These are phyloP conservation scores for Leishmania mexicana DNA, from an alignment of 208 protist genomes.

Conservation along the genomic window DNA sequence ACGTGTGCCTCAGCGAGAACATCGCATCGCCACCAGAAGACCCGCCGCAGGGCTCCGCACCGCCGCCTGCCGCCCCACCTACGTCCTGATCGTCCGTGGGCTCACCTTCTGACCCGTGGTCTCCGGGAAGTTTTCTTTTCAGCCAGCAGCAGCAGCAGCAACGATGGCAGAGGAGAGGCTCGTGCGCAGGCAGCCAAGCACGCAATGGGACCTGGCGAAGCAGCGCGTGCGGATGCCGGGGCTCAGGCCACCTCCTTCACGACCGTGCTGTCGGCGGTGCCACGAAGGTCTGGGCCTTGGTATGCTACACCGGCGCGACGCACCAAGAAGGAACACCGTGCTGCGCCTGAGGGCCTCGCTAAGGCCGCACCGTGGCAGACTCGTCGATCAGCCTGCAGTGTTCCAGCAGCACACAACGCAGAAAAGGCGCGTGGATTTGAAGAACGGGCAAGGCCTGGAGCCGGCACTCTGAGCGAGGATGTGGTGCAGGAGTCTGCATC, in stretches of 20 bases:
- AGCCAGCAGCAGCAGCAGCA: conserved; percentile 8
- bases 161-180: not conserved
- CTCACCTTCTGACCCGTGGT: conserved; percentile 27
- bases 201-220: not conserved
- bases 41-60: not conserved
- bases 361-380: not conserved
- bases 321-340: not conserved
- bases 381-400: not conserved
- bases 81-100: conserved; percentile 16
- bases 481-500: not conserved
- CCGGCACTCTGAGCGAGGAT: not conserved
- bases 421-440: not conserved
- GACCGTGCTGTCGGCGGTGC: not conserved
- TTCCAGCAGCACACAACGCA: not conserved
- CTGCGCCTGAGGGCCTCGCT: not conserved
- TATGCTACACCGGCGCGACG: conserved; percentile 18
- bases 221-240: not conserved
- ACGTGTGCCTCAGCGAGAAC: not conserved
- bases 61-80: conserved; percentile 21
- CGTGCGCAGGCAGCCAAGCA: not conserved
- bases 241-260: not conserved
- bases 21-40: not conserved
- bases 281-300: conserved; percentile 23
- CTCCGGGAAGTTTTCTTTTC: conserved; percentile 19
- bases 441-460: not conserved